Evolutionary conservation across 768 basidiomycete species (phyloP).

Genomic region (Agrocybe praecox): DNA sequence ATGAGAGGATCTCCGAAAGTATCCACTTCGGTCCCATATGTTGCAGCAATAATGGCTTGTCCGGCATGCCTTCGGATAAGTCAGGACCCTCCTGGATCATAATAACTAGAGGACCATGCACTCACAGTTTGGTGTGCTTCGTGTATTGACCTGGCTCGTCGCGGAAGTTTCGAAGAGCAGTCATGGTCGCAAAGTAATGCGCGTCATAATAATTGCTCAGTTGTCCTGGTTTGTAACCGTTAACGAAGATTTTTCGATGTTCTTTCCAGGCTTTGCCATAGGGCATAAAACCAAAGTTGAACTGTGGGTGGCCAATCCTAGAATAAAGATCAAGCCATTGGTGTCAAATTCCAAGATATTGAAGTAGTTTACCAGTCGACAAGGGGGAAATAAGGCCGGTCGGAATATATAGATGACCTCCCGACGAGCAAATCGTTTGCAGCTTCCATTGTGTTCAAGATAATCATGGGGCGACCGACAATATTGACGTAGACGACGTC

Average conservation of each 20-base stretch:
- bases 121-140: constrained; percentile 4
- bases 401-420: constrained; percentile 5
- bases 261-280: constrained; percentile 2
- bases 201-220: constrained; percentile 4
- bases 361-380: not conserved
- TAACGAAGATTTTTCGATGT: constrained; percentile 1
- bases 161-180: not conserved
- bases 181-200: constrained; percentile 2
- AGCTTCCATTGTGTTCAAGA: constrained; percentile 3
- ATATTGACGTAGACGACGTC: constrained; percentile 6
- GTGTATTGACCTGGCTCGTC: not conserved
- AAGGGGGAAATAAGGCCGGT: constrained; percentile 2
- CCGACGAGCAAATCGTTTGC: not conserved
- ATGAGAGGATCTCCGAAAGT: not conserved
- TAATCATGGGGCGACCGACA: constrained; percentile 3
- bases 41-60: constrained; percentile 3
- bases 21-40: constrained; percentile 2
- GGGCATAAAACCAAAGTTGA: constrained; percentile 4
- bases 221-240: not conserved
- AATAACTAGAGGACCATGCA: not conserved
- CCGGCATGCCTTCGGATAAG: constrained; percentile 1
- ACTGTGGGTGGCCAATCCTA: constrained; percentile 1
- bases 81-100: not conserved
- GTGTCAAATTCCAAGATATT: not conserved
- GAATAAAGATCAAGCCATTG: not conserved